phyloP scores from a whole-genome alignment of 768 basidiomycete genomes.

The Sporobolomyces pararoseus region DNA sequence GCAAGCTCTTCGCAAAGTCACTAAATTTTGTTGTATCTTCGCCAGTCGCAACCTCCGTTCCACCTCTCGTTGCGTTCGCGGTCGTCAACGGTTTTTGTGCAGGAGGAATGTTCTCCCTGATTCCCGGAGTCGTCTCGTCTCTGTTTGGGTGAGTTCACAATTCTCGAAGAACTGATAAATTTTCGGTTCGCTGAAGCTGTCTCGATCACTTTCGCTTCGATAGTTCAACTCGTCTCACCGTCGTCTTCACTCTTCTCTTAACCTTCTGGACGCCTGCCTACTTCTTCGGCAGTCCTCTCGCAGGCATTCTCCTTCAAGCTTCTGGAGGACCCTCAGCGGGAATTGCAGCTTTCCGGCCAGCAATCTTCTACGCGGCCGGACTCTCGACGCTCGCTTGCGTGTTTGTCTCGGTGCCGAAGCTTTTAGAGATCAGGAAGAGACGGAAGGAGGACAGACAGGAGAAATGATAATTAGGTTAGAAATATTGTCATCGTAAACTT shows the following conservation, averaged over 20 bases:
- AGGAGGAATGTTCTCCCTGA: conserved; percentile 44
- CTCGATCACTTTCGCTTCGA: neutral
- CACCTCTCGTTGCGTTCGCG: conserved; percentile 40
- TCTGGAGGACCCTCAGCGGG: conserved; percentile 41
- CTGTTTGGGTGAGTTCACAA: conserved; percentile 25
- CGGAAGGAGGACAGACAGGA: neutral
- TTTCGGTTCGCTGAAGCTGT: no score
- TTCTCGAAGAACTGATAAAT: neutral
- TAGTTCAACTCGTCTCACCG: conserved; percentile 18
- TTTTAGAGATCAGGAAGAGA: neutral
- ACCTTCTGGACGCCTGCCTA: conserved; percentile 12
- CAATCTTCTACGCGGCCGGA: conserved; percentile 42
- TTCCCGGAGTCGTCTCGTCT: conserved; percentile 41
- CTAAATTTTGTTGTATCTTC: neutral
- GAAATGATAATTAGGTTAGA: neutral
- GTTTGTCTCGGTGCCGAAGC: neutral
- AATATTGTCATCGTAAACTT: neutral
- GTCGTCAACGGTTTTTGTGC: conserved; percentile 36
- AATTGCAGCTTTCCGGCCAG: conserved; percentile 39
- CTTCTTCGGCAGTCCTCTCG: conserved; percentile 43
- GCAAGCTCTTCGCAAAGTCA: neutral
- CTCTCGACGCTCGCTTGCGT: neutral
- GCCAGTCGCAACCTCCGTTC: conserved; percentile 19
- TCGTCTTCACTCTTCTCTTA: conserved; percentile 37
- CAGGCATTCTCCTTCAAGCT: conserved; percentile 44